These are phyloP conservation scores for Cajanus cajan DNA, from an alignment of 306 rosid genomes.

Conservation along the genomic window DNA sequence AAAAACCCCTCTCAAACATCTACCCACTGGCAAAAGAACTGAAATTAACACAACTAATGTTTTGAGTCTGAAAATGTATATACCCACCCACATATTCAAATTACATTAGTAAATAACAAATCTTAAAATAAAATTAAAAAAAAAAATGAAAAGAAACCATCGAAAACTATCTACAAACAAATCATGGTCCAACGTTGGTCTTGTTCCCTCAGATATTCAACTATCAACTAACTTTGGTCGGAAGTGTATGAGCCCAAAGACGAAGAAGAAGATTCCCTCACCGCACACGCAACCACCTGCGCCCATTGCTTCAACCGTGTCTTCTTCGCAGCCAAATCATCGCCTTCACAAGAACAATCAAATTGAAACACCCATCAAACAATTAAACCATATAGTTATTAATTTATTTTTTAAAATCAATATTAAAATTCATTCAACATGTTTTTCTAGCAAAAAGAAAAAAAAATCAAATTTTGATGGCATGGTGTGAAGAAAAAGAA, in stretches of 20 bases:
- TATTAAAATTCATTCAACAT: no score
- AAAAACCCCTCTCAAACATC: background rate
- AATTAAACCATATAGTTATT: no score
- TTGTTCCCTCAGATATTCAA: background rate
- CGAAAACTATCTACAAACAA: slow-evolving; percentile 7
- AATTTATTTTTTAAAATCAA: no score
- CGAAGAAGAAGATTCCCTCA: background rate
- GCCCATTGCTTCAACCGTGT: slow-evolving; percentile 79
- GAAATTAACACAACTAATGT: background rate
- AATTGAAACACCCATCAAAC: no score
- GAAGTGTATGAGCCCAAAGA: background rate
- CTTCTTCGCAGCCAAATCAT: slow-evolving; percentile 58
- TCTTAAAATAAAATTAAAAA: background rate
- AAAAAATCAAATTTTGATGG: no score
- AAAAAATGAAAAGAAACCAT: background rate
- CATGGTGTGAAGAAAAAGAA: no score
- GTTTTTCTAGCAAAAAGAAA: no score
- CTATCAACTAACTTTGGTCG: background rate
- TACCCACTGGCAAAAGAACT: background rate
- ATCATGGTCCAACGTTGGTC: background rate
- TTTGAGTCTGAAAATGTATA: background rate
- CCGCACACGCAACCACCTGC: slow-evolving; percentile 60
- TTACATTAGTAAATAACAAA: background rate
- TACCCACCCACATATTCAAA: background rate
- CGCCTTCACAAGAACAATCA: slow-evolving; percentile 42